Base-by-base conservation (phyloP, 441 rosid species). In the Biscutella auriculata region DNA sequence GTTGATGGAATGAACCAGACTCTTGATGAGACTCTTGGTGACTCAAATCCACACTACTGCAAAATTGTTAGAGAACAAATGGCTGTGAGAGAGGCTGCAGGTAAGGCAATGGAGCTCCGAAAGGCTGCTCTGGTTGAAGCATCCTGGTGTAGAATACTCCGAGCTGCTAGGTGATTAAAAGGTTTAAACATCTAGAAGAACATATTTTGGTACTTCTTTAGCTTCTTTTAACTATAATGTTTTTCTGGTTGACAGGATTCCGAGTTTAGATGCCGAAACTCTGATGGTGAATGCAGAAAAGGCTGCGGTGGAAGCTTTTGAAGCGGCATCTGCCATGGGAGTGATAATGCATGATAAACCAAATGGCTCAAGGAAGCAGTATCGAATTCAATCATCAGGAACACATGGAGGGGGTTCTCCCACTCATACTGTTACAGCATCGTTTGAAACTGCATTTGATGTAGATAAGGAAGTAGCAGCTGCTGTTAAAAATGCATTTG, bases 401-500 rank as follows among this genome's bases (percentile, higher is more conserved):
- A 55, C 47, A 55, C 73, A 73, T 42, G 82, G 71, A 65, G 81
- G 75, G 33, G 76, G 74, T 16, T 82, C 84, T 65, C 71, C 87
- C 46, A 75, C 95, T 50, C 90, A 82, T 69, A 83, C 82, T 4
- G 83, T 84, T 21, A 80, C 82, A 35, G 87, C 92, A 21, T 93
- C 95, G 48, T 92, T 93, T 33, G 90, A 84, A 78, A 86, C 92
- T 40, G 84, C 92, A 40, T 88, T 88, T 63, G 95, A 87, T 57
- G 95, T 93, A 0, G 95, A 93, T 69, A 88, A 86, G 74, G 84
- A 93, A 78, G 97, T 93, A 29, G 88, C 95, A 54, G 80, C 85
- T 33, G 95, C 90, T 28, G 92, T 88, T 51, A 93, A 87, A 72
- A 63, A 70, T 60, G 98, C 97, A 19, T 84, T 88, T 54, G 37